These are phyloP conservation scores for Crithidia acanthocephali DNA, from an alignment of 208 protist species.

Conservation along the genomic window DNA sequence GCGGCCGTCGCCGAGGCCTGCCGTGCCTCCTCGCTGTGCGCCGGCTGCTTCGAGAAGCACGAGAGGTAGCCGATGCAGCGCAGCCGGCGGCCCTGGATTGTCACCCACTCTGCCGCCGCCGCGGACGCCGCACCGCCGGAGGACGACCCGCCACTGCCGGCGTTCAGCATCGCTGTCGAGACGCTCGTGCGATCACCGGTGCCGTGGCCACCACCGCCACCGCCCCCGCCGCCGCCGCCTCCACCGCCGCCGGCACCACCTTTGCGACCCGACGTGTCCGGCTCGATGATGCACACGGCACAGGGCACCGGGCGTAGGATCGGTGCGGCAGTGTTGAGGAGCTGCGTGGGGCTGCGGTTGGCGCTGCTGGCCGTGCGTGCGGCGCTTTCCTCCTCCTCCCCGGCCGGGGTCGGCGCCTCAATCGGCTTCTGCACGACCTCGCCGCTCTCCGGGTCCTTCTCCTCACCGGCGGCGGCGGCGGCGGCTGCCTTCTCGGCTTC, in stretches of 20 bases:
- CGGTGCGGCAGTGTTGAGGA: slow-evolving; percentile 8
- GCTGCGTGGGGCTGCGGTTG: neutral
- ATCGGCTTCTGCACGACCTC: slow-evolving; percentile 10
- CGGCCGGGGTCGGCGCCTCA: neutral
- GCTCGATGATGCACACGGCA: slow-evolving; percentile 80
- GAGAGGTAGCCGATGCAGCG: slow-evolving; percentile 71
- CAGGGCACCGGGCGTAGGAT: slow-evolving; percentile 80
- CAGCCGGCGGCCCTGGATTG: slow-evolving; percentile 56
- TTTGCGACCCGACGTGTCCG: slow-evolving; percentile 43
- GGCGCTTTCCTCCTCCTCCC: slow-evolving; percentile 4
- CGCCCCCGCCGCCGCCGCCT: neutral
- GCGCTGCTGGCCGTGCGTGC: neutral
- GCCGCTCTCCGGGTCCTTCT: slow-evolving; percentile 1
- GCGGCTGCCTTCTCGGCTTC: neutral
- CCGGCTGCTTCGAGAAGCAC: slow-evolving; percentile 41
- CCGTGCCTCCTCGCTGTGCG: neutral
- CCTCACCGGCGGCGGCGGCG: no score
- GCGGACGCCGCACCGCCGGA: neutral
- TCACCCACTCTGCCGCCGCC: slow-evolving; percentile 38
- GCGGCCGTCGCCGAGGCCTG: neutral
- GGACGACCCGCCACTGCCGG: neutral
- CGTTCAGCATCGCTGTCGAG: neutral
- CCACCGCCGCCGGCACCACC: slow-evolving; percentile 1
- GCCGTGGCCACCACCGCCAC: neutral
- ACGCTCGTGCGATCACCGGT: neutral